Conservation (phyloP, 73 alveolate genomes). For the Paramecium biaurelia region DNA sequence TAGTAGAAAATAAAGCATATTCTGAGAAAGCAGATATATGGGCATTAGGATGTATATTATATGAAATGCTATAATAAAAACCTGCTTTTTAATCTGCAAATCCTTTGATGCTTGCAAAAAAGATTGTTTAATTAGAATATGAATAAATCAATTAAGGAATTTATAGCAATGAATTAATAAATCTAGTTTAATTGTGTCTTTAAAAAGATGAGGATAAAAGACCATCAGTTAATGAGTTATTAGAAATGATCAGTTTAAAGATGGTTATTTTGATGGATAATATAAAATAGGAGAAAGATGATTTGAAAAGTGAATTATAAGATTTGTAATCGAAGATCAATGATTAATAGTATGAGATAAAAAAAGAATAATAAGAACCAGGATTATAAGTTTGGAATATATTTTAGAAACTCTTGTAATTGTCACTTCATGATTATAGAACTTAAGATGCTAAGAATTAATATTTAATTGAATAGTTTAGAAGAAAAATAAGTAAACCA, state of each 20-base stretch:
- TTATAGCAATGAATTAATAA: constrained; percentile 36
- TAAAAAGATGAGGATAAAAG: constrained; percentile 40
- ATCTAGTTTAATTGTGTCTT: constrained; percentile 40
- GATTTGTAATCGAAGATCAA: neutral
- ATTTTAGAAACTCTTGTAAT: neutral
- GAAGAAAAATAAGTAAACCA: constrained; percentile 2
- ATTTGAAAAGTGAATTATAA: neutral
- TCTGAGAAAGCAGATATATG: constrained; percentile 94
- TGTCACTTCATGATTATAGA: neutral
- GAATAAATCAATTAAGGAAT: constrained; percentile 74
- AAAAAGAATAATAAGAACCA: neutral
- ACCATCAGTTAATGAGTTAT: constrained; percentile 26
- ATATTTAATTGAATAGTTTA: neutral
- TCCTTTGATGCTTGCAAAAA: constrained; percentile 85
- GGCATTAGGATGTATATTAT: constrained; percentile 94
- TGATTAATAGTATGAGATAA: neutral
- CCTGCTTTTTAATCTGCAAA: constrained; percentile 92
- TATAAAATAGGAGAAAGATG: neutral
- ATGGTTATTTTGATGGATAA: neutral
- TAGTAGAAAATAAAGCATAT: constrained; percentile 86
- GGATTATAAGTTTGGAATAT: neutral
- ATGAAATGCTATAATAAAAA: constrained; percentile 88
- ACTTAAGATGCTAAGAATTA: neutral
- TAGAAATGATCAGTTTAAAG: constrained; percentile 20
- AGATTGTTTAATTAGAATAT: constrained; percentile 86